phyloP scores from a whole-genome alignment of 2,329 filamentous ascomycete genomes.

The Penicillium polonicum region DNA sequence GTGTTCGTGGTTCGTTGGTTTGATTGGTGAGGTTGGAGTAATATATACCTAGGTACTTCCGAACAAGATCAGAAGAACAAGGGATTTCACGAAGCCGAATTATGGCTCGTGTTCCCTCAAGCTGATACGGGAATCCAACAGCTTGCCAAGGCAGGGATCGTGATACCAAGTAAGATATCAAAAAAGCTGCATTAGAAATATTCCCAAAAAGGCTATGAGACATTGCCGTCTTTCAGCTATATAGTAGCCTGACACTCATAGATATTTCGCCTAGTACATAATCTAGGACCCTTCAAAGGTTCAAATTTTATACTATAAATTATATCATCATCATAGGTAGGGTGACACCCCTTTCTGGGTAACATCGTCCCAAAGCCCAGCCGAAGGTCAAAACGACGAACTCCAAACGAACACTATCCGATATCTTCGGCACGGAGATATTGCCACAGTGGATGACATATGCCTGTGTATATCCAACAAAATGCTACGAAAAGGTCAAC shows the following conservation, averaged over 20 bases:
- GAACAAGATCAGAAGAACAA: conserved; percentile 39
- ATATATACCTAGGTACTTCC: conserved; percentile 2
- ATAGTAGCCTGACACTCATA: neutral
- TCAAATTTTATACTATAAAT: neutral
- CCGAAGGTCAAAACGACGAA: neutral
- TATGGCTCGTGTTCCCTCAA: conserved; percentile 16
- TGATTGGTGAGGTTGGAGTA: neutral
- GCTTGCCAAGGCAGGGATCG: neutral
- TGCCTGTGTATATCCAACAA: neutral
- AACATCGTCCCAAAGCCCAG: neutral
- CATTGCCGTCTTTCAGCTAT: neutral
- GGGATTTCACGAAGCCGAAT: neutral
- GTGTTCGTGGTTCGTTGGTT: neutral
- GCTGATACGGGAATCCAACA: conserved; percentile 20
- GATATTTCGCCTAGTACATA: neutral
- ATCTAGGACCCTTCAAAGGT: neutral
- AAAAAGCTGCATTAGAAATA: neutral
- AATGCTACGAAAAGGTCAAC: neutral
- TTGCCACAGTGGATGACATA: neutral
- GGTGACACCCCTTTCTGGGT: neutral
- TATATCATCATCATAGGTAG: neutral
- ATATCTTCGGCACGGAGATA: neutral
- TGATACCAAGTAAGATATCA: neutral
- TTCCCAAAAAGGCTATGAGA: conserved; percentile 12
- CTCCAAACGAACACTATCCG: neutral